Evolutionary conservation across 176 grass and related monocot species (phyloP).

Genomic region (Oryza officinalis): DNA sequence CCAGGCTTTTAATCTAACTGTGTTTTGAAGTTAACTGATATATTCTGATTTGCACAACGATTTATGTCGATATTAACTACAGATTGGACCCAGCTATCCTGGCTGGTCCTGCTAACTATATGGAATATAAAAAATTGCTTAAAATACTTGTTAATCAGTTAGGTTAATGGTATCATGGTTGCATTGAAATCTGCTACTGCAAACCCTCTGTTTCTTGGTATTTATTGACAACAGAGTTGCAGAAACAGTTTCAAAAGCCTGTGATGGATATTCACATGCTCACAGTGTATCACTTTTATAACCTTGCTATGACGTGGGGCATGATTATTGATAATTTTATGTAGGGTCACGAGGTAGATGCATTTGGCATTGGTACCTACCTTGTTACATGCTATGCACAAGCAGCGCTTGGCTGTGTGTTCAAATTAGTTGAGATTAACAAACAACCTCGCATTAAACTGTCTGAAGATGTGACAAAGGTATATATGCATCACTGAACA

Average conservation of each 20-base stretch:
- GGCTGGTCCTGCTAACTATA: neutral
- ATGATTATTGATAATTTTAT: constrained; percentile 33
- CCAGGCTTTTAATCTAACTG: neutral
- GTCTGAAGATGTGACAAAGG: constrained; percentile 97
- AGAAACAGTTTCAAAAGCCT: neutral
- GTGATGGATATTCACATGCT: neutral
- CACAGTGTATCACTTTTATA: neutral
- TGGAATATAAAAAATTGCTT: neutral
- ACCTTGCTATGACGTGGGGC: neutral
- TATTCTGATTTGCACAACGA: neutral
- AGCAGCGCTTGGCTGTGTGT: constrained; percentile 96
- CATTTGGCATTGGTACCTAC: constrained; percentile 91
- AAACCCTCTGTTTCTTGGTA: neutral
- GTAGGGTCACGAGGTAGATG: constrained; percentile 91
- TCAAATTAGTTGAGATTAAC: constrained; percentile 98
- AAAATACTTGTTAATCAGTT: neutral
- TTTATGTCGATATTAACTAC: constrained; percentile 9
- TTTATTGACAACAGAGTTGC: neutral
- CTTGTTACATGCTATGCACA: constrained; percentile 97
- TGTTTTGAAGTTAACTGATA: neutral
- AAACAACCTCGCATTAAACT: constrained; percentile 95
- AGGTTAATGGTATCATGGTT: neutral
- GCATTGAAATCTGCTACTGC: neutral
- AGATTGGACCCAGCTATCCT: neutral
- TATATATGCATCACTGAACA: constrained; percentile 26